A percentile compares a stretch with the other conserved stretches of the same genome.
Conservation (phyloP, 2,329 filamentous ascomycete genomes). For the Hyphodiscus sp. region DNA sequence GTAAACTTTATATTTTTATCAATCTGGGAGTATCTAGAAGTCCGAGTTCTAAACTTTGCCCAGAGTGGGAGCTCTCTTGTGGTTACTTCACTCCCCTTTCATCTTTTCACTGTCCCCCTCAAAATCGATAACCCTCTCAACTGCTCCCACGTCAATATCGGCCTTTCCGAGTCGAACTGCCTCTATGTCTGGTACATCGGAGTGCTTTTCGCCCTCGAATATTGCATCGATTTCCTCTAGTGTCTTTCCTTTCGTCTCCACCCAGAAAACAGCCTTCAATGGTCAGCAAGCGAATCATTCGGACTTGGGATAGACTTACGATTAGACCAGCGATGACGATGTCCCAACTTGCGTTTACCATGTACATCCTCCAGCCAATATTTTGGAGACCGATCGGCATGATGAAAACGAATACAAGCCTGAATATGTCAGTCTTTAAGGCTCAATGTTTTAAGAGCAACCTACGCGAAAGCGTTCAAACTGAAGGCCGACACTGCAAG, state of each 20-base stretch:
- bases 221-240: constrained; percentile 34
- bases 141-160: not conserved
- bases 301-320: constrained; percentile 21
- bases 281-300: not conserved
- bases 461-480: constrained; percentile 27
- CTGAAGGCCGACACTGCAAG: constrained; percentile 33
- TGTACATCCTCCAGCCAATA: constrained; percentile 42
- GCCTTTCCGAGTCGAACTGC: constrained; percentile 1
- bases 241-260: constrained; percentile 34
- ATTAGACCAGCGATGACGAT: constrained; percentile 7
- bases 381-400: constrained; percentile 37
- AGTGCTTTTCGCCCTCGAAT: constrained; percentile 31
- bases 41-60: too few species aligned
- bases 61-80: too few species aligned
- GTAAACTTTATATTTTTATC: too few species aligned
- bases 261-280: constrained; percentile 25
- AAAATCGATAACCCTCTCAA: not conserved
- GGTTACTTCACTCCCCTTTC: not conserved
- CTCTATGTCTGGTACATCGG: constrained; percentile 11
- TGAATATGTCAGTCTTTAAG: constrained; percentile 15
- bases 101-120: not conserved
- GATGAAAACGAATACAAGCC: constrained; percentile 35
- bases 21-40: too few species aligned
- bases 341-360: constrained; percentile 33
- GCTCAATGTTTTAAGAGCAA: not conserved